Percentiles rank a stretch among this genome's conserved stretches.
Conservation (phyloP, 495 filamentous ascomycete species). For the Podospora conica region DNA sequence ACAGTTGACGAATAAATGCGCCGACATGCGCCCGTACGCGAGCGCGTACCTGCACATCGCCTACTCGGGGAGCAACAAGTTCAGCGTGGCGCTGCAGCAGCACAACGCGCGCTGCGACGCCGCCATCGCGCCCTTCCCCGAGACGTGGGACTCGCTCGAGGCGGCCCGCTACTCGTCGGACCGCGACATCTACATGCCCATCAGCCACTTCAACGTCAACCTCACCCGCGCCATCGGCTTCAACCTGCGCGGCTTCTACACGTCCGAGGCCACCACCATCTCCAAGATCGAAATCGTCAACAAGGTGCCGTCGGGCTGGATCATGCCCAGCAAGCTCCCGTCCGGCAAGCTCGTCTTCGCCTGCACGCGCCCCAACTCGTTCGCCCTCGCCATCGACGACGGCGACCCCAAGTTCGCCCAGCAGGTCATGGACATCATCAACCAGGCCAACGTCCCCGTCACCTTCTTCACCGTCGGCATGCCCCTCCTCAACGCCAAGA, state of each 20-base stretch:
- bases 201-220: constrained; percentile 67
- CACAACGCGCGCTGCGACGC: constrained; percentile 61
- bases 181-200: constrained; percentile 64
- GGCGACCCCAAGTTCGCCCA: constrained; percentile 58
- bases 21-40: constrained; percentile 53
- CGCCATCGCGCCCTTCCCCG: constrained; percentile 57
- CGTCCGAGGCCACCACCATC: constrained; percentile 44
- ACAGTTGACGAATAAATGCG: constrained; percentile 54
- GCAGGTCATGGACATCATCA: constrained; percentile 58
- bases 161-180: constrained; percentile 57
- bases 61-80: constrained; percentile 60
- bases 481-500: constrained; percentile 52
- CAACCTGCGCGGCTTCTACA: constrained; percentile 64
- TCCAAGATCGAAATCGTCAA: constrained; percentile 60
- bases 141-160: constrained; percentile 68
- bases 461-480: constrained; percentile 76
- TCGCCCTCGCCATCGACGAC: constrained; percentile 80
- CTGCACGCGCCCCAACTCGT: constrained; percentile 65
- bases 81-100: constrained; percentile 66
- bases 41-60: constrained; percentile 62
- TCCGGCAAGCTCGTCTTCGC: constrained; percentile 56
- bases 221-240: constrained; percentile 55
- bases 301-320: constrained; percentile 44
- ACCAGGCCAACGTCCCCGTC: constrained; percentile 56
- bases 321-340: constrained; percentile 54